Conservation (phyloP, 371 early-diverging fungal species). For the Sporodiniella umbellata region DNA sequence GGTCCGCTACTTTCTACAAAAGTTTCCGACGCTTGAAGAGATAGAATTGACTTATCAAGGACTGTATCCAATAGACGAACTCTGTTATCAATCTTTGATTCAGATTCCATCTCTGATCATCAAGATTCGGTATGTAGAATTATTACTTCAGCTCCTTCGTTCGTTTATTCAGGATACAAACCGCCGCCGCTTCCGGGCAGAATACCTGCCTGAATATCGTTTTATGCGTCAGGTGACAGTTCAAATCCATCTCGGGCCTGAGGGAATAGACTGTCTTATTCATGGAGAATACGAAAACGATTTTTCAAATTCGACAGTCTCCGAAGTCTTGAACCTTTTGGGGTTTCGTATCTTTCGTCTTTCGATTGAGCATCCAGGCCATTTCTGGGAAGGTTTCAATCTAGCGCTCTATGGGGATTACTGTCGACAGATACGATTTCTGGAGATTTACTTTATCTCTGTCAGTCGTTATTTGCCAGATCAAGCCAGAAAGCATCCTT, state of each 20-base stretch:
- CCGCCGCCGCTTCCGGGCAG: background rate
- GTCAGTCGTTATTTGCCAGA: background rate
- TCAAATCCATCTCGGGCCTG: background rate
- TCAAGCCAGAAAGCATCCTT: background rate
- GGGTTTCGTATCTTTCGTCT: background rate
- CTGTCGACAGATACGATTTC: background rate
- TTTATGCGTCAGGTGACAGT: background rate
- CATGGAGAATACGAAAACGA: background rate
- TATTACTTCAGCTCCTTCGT: background rate
- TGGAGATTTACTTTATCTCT: background rate
- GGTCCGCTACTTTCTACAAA: background rate
- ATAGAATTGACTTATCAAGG: background rate
- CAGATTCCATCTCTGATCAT: background rate
- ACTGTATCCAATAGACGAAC: background rate
- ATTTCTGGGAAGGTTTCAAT: background rate
- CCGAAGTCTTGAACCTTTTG: background rate
- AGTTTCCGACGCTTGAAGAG: background rate
- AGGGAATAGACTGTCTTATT: background rate
- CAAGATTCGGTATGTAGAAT: background rate
- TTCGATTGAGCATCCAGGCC: background rate
- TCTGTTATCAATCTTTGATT: background rate
- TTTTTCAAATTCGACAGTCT: background rate
- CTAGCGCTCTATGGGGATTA: background rate
- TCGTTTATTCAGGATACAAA: background rate
- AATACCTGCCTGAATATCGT: background rate